phyloP scores from a whole-genome alignment of 2,329 filamentous ascomycete species.

The Neoarthrinium moseri region DNA sequence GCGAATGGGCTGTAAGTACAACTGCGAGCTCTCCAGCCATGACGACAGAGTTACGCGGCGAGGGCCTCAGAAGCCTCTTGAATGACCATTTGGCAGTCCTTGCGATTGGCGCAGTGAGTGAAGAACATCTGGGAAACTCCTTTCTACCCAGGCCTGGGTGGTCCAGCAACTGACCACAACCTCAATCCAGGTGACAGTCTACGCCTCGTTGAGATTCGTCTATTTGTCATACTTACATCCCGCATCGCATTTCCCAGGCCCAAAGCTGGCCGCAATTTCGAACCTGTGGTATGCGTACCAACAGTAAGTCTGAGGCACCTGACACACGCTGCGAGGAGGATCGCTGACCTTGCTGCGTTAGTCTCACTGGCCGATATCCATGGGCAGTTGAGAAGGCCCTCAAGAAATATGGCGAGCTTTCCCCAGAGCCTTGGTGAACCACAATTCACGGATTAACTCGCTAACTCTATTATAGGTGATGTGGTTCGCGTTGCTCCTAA shows the following conservation, averaged over 20 bases:
- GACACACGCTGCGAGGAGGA: neutral
- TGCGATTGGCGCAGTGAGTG: no score
- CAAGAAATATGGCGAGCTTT: conserved; percentile 6
- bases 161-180: no score
- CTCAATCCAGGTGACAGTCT: neutral
- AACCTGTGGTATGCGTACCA: neutral
- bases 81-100: no score
- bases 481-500: conserved; percentile 17
- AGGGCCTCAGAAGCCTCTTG: no score
- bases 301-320: neutral
- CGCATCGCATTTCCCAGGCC: neutral
- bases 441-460: neutral
- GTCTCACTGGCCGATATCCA: conserved; percentile 8
- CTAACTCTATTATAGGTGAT: conserved; percentile 9
- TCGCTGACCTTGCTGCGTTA: neutral
- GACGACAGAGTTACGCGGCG: no score
- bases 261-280: neutral
- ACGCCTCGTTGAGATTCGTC: neutral
- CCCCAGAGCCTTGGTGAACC: neutral
- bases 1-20: no score
- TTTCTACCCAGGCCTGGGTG: no score
- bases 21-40: no score
- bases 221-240: neutral
- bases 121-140: no score
- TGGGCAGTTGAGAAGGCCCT: conserved; percentile 1